These are phyloP conservation scores for Pleurotus sapidus DNA, from an alignment of 768 basidiomycete species.

Conservation along the genomic window DNA sequence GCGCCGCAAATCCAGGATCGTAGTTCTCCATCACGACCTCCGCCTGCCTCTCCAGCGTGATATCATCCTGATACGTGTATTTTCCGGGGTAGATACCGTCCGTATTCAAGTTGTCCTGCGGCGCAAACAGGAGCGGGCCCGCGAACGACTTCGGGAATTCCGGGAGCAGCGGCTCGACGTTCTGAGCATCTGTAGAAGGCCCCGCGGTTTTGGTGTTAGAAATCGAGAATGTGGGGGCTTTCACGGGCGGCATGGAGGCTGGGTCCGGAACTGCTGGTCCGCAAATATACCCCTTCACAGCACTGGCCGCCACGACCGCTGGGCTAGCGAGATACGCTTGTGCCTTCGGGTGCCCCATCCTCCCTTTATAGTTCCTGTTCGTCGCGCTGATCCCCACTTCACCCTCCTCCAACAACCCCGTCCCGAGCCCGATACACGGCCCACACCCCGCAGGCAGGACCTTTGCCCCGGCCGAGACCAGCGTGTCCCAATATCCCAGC, in stretches of 20 bases:
- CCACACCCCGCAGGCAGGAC: slow-evolving; percentile 95
- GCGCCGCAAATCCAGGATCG: slow-evolving; percentile 79
- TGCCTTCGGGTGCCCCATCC: slow-evolving; percentile 96
- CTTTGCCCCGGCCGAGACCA: slow-evolving; percentile 88
- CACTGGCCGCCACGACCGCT: slow-evolving; percentile 95
- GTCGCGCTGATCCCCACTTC: slow-evolving; percentile 97
- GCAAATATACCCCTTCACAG: slow-evolving; percentile 87
- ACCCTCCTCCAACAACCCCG: slow-evolving; percentile 90
- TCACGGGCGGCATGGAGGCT: slow-evolving; percentile 42
- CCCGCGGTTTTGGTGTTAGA: slow-evolving; percentile 26
- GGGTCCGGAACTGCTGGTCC: slow-evolving; percentile 71
- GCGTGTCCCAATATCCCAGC: slow-evolving; percentile 83
- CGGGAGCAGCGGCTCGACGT: slow-evolving; percentile 64
- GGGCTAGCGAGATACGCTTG: slow-evolving; percentile 95
- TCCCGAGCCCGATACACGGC: slow-evolving; percentile 95
- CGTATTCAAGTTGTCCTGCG: slow-evolving; percentile 97
- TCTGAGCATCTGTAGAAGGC: slow-evolving; percentile 24
- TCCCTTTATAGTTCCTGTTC: slow-evolving; percentile 98
- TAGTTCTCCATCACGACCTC: slow-evolving; percentile 99
- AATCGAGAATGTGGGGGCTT: slow-evolving; percentile 58
- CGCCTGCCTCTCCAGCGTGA: slow-evolving; percentile 91
- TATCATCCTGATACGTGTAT: slow-evolving; percentile 99
- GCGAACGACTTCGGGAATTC: slow-evolving; percentile 83
- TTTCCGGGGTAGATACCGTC: slow-evolving; percentile 99
- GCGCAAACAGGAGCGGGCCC: slow-evolving; percentile 87